phyloP scores from a whole-genome alignment of 2,329 filamentous ascomycete species.

The Beauveria pseudobassiana region DNA sequence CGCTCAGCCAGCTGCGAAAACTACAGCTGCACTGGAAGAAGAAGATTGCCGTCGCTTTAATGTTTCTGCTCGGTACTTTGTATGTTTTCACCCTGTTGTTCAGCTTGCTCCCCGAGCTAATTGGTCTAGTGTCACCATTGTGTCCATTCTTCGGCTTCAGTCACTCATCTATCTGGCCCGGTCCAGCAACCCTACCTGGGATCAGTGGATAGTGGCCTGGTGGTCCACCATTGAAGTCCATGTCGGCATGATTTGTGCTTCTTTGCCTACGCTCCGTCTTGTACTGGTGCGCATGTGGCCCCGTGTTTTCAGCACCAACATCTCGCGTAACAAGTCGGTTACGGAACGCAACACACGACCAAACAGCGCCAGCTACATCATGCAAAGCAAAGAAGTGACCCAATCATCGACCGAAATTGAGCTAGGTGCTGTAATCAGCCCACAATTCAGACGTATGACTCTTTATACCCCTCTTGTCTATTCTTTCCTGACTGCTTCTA shows the following conservation, averaged over 20 bases:
- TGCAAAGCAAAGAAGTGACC: slow-evolving; percentile 5
- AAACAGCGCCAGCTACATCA: slow-evolving; percentile 3
- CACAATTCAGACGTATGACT: neutral
- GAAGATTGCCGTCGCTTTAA: slow-evolving; percentile 39
- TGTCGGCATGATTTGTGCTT: slow-evolving; percentile 20
- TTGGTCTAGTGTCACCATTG: slow-evolving; percentile 17
- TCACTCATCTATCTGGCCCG: slow-evolving; percentile 17
- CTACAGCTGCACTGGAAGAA: slow-evolving; percentile 40
- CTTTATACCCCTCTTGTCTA: neutral
- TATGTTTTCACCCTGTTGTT: slow-evolving; percentile 18
- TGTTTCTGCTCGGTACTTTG: slow-evolving; percentile 44
- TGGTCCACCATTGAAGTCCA: slow-evolving; percentile 22
- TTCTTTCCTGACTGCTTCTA: neutral
- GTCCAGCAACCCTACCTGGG: slow-evolving; percentile 20
- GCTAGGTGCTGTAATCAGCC: neutral
- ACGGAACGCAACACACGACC: neutral
- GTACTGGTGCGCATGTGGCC: slow-evolving; percentile 15
- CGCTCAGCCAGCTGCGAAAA: slow-evolving; percentile 35
- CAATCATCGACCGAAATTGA: slow-evolving; percentile 1
- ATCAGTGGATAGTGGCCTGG: slow-evolving; percentile 16
- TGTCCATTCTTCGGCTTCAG: slow-evolving; percentile 19
- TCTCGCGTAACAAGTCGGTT: slow-evolving; percentile 7
- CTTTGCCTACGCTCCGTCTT: slow-evolving; percentile 19
- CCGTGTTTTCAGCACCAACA: slow-evolving; percentile 6
- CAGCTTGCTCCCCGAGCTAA: neutral